Evolutionary conservation across 176 grass and related monocot species (phyloP), one percentile per base, ranked within the genome.

Genomic region (Microstegium vimineum): DNA sequence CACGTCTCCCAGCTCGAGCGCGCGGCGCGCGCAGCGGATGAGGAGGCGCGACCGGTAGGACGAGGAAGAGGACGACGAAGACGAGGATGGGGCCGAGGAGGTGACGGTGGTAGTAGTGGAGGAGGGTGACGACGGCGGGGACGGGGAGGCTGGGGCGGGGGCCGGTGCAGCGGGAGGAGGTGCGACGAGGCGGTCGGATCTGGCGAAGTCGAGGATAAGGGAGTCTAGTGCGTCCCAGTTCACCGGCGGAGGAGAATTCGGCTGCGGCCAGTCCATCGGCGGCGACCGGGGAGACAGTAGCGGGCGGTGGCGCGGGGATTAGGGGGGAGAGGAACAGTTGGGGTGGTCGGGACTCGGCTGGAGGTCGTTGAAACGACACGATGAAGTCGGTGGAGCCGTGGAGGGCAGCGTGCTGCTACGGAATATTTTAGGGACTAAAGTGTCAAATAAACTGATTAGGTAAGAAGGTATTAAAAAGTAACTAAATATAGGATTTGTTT

Each of bases 181-280:
- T 16, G 80, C 76, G 65, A 91, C 68, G 18, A 94, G 86, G 61
- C 89, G 89, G 73, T 94, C 92, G 81, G 86, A 91, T 94, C 87
- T 91, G 83, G 72, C 80, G 26, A 91, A 94, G 78, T 91, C 83
- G 51, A 94, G 76, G 22, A 94, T 76, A 51, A 94, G 92, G 30
- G 72, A 73, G 69, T 94, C 92, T 11, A 94, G 86, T 2, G 86
- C 84, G 11, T 94, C 92, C 92, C 89, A 94, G 66, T 94, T 94
- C 31, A 94, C 92, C 47, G 66, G 92, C 5, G 70, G 74, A 14
- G 2, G 79, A n/a, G 66, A 60, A 33, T 33, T 25, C 30, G 47
- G 34, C 4, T 45, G 66, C 23, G 69, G 35, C 73, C 46, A 76
- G 37, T 83, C 88, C 88, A 90, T 90, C 73, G 74, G 51, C 82